These are phyloP conservation scores for Candida lessepsii DNA, from an alignment of 805 yeast species.

Conservation along the genomic window DNA sequence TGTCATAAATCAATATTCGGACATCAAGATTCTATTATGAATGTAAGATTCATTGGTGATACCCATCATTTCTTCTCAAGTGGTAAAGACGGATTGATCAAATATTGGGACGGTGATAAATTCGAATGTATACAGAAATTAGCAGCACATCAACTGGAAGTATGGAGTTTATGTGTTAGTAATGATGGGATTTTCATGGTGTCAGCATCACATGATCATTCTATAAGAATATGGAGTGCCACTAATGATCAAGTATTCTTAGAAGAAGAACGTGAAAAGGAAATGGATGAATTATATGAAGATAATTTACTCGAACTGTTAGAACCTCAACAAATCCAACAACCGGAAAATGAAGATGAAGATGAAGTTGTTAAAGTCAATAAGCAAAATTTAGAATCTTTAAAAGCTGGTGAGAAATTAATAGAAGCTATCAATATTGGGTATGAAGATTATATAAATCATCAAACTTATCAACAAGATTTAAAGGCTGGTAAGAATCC, in stretches of 20 bases:
- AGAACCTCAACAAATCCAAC: conserved; percentile 46
- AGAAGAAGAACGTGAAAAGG: conserved; percentile 96
- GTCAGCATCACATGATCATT: conserved; percentile 89
- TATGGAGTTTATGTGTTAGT: conserved; percentile 88
- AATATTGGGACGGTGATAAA: conserved; percentile 98
- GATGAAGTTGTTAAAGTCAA: conserved; percentile 66
- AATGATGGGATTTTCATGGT: conserved; percentile 68
- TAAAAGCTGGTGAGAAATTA: conserved; percentile 90
- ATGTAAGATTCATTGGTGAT: conserved; percentile 78
- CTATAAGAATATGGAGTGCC: conserved; percentile 89
- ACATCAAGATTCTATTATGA: conserved; percentile 94
- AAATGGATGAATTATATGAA: conserved; percentile 89
- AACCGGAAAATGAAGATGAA: conserved; percentile 34
- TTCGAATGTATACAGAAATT: conserved; percentile 90
- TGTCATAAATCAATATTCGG: conserved; percentile 96
- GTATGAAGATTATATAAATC: conserved; percentile 60
- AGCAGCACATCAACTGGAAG: conserved; percentile 82
- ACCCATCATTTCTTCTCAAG: conserved; percentile 87
- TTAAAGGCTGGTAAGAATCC: conserved; percentile 32
- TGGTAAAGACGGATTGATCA: conserved; percentile 83
- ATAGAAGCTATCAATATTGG: conserved; percentile 92
- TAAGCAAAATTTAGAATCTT: conserved; percentile 83
- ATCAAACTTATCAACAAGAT: conserved; percentile 48
- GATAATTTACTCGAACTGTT: conserved; percentile 69
- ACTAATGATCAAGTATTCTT: conserved; percentile 94